Evolutionary conservation across 2,329 filamentous ascomycete species (phyloP), one percentile per base, ranked within the genome.

Genomic region (Aurifilum marmelostoma): DNA sequence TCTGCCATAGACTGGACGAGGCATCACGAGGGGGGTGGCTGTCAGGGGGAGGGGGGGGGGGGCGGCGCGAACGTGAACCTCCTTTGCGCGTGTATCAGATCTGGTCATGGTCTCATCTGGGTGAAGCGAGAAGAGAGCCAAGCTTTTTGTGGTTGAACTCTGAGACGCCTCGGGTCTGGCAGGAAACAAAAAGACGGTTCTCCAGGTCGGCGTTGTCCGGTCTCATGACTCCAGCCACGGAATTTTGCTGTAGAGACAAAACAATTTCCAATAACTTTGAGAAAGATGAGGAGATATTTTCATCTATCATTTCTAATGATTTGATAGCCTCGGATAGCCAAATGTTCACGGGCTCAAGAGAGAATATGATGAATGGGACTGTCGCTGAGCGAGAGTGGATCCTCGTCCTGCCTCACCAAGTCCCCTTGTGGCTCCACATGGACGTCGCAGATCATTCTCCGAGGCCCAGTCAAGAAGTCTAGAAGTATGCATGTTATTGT

Each of bases 81-180:
- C 21, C 16, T 59, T n/a, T 59, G 56, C 18, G 5, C 16, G 21
- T 59, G 56, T 59, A 59, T 59, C 56, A 59, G 56, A 59, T 59
- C 32, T 37, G 56, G 29, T 11, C 32, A 59, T n/a, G 56, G 56
- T 59, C 56, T 37, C 56, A 59, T 7, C 14, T 59, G 37, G 32
- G 56, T 37, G 16, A 59, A 59, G 56, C 56, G 56, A 59, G 56
- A 14, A n/a, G 3, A 47, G 7, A 37, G 56, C 56, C 29, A 59
- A 59, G 56, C 32, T 37, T 37, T 37, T 59, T 24, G 29, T 32
- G 29, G 21, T 59, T 59, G 29, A 37, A 37, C 5, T 59, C 56
- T 59, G 56, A 59, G 56, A 59, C 56, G 56, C 56, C 32, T 59
- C 56, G 56, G 24, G 16, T 37, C 32, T 37, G 29, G 8, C 56